Evolutionary conservation across 2,329 filamentous ascomycete species (phyloP).

Genomic region (Ceratocystiopsis minuta): DNA sequence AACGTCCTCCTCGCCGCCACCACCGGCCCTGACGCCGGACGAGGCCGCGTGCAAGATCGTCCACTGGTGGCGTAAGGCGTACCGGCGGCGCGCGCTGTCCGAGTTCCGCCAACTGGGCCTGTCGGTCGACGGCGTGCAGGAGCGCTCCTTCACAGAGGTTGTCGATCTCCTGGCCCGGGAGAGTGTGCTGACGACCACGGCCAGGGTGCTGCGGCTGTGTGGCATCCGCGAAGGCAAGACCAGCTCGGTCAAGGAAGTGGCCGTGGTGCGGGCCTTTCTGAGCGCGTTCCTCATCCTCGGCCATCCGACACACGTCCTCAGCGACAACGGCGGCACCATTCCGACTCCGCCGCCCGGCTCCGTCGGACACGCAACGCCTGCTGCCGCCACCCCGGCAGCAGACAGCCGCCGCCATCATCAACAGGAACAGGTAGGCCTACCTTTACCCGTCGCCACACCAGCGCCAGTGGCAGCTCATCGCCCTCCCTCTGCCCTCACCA

Average conservation of each 20-base stretch:
- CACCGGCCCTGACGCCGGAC: conserved; percentile 19
- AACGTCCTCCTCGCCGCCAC: conserved; percentile 10
- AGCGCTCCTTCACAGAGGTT: conserved; percentile 58
- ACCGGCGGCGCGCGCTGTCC: conserved; percentile 40
- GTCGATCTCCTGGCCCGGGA: conserved; percentile 49
- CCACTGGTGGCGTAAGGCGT: conserved; percentile 46
- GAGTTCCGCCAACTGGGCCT: conserved; percentile 49
- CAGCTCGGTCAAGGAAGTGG: conserved; percentile 48
- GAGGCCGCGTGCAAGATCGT: conserved; percentile 50
- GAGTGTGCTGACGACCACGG: conserved; percentile 45
- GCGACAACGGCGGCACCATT: conserved; percentile 38
- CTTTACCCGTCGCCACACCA: no score
- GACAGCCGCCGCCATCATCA: no score
- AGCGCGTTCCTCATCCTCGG: conserved; percentile 66
- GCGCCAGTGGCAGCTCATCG: no score
- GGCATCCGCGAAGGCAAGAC: conserved; percentile 47
- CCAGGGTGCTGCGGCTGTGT: conserved; percentile 49
- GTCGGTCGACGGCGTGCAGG: conserved; percentile 50
- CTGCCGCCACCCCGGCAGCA: neutral
- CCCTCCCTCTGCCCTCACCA: no score
- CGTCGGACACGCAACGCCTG: neutral
- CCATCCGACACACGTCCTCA: conserved; percentile 61
- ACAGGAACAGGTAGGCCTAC: no score
- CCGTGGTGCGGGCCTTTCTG: conserved; percentile 55
- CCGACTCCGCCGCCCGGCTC: no score